Conservation (phyloP, 176 grass and related monocot genomes). For the Musa troglodytarum region DNA sequence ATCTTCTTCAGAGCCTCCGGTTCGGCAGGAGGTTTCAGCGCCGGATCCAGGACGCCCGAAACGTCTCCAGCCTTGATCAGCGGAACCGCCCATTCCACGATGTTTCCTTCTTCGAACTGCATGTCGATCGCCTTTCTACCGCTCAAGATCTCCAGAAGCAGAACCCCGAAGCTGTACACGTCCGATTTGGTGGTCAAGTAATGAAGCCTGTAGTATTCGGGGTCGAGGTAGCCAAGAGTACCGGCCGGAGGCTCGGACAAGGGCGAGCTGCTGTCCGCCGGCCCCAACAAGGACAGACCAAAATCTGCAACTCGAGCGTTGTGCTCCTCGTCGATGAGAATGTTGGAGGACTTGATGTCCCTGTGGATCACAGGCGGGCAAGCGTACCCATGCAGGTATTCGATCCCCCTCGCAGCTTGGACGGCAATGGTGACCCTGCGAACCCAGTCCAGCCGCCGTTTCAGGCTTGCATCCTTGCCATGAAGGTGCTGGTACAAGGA, state of each 20-base stretch:
- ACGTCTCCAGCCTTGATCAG: slow-evolving; percentile 84
- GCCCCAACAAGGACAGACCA: slow-evolving; percentile 84
- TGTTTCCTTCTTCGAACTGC: slow-evolving; percentile 95
- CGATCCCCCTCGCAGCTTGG: slow-evolving; percentile 87
- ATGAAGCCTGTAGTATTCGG: slow-evolving; percentile 93
- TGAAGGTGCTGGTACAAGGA: slow-evolving; percentile 89
- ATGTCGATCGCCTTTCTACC: slow-evolving; percentile 95
- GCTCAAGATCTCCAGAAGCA: slow-evolving; percentile 87
- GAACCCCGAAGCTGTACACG: slow-evolving; percentile 92
- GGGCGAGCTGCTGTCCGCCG: slow-evolving; percentile 68
- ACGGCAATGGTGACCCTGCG: slow-evolving; percentile 89
- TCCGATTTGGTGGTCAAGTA: slow-evolving; percentile 97
- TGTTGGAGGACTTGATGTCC: slow-evolving; percentile 98
- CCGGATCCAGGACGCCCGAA: slow-evolving; percentile 63
- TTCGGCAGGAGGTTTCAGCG: slow-evolving; percentile 60
- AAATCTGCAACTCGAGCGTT: slow-evolving; percentile 94
- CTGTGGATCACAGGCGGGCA: slow-evolving; percentile 95
- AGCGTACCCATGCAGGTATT: slow-evolving; percentile 96
- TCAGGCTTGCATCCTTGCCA: slow-evolving; percentile 58
- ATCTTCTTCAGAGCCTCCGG: slow-evolving; percentile 92
- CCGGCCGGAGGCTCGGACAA: slow-evolving; percentile 85
- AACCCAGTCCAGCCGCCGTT: slow-evolving; percentile 68
- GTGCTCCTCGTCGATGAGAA: slow-evolving; percentile 94
- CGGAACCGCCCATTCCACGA: slow-evolving; percentile 91
- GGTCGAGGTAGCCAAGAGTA: slow-evolving; percentile 92